phyloP scores from a whole-genome alignment of 1,284 basidiomycete species.

The Trametes polyzona region DNA sequence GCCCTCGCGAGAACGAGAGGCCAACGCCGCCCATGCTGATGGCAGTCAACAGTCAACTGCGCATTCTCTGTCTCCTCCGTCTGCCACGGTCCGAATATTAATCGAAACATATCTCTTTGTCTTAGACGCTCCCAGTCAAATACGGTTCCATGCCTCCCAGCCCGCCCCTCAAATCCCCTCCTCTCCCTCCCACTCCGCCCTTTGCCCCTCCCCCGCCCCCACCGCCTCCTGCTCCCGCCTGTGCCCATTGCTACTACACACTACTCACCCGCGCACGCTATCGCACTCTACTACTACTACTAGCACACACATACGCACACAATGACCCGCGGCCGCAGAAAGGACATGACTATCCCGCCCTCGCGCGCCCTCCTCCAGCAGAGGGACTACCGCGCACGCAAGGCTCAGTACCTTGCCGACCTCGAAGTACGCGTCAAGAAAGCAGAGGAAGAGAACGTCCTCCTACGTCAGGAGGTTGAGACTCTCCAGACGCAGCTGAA shows the following conservation, averaged over 20 bases:
- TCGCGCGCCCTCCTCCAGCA: conserved; percentile 52
- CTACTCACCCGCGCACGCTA: neutral
- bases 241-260: neutral
- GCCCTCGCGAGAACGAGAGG: conserved; percentile 6
- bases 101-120: conserved; percentile 19
- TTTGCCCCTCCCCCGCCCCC: neutral
- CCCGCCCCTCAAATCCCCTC: conserved; percentile 20
- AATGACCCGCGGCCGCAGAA: conserved; percentile 69
- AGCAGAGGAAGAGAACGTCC: conserved; percentile 57
- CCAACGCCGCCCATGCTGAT: conserved; percentile 26
- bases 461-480: conserved; percentile 52
- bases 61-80: conserved; percentile 2
- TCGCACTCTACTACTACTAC: neutral
- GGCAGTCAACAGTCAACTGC: conserved; percentile 9
- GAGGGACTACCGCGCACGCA: conserved; percentile 65
- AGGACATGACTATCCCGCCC: conserved; percentile 57
- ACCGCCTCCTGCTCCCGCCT: neutral
- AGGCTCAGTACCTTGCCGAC: conserved; percentile 57
- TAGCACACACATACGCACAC: neutral
- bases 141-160: conserved; percentile 21
- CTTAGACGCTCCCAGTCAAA: conserved; percentile 26
- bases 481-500: conserved; percentile 29
- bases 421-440: conserved; percentile 56
- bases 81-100: conserved; percentile 10
- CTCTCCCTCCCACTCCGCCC: neutral